Evolutionary conservation across 208 protist species (phyloP), one percentile per base, ranked within the genome.

Genomic region (Borovskyia barvae): DNA sequence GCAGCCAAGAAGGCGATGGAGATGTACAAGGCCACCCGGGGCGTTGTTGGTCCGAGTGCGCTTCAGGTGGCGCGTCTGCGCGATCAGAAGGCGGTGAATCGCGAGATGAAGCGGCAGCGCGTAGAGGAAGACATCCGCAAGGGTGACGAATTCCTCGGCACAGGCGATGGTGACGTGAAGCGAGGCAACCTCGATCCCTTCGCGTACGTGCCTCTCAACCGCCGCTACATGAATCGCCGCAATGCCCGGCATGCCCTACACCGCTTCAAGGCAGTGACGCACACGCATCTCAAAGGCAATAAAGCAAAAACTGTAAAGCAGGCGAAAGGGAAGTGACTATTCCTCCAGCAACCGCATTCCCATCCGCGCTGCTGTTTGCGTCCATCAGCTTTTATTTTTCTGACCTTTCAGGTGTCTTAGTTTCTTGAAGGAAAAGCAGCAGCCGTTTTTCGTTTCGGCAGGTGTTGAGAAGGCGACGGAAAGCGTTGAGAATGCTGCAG

Each of bases 161-260:
- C 61, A 11, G 88, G 88, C 15, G 72, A 69, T 3, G 91, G 91
- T 26, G 91, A 96, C 76, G 77, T 96, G 35, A 82, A 85, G 36
- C 82, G 85, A 17, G 91, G 91, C 22, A 87, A 77, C 54, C 14
- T 92, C 19, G 91, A 93, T 15, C 91, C 91, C 19, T 96, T 77
- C 65, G 91, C 91, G 3, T 96, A 96, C 63, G 86, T 96, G 32
- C 91, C 91, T 40, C 77, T 96, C 17, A 96, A 95, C 59, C 74
- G 84, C 4, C 73, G 80, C 22, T 95, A 87, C 78, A 92, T 96
- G 85, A 96, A 96, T 66, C 75, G 75, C n/a, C 87, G 91, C 29
- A 75, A 92, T 54, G 66, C 77, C 22, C 85, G 83, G 20, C 72
- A 94, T 55, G 85, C 82, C 17, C 62, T 96, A 28, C 80, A 92